Evolutionary conservation across 2,329 filamentous ascomycete species (phyloP).

Genomic region (Triangularia setosa): DNA sequence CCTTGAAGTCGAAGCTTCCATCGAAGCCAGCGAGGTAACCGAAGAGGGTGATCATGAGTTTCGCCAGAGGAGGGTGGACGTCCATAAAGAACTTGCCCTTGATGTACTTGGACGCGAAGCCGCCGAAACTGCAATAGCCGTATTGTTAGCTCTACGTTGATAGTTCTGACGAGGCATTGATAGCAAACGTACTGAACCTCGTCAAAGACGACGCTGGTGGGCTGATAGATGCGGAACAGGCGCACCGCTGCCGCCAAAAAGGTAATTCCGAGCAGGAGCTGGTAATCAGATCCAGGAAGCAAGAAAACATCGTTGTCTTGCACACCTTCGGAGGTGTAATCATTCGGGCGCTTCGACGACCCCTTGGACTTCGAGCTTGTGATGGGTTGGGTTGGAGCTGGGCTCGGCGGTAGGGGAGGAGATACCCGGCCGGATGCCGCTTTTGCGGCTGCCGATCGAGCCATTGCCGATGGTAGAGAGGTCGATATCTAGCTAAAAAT

Average conservation of each 20-base stretch:
- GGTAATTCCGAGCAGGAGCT: conserved; percentile 68
- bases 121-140: conserved; percentile 69
- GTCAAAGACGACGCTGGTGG: conserved; percentile 94
- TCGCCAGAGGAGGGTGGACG: conserved; percentile 95
- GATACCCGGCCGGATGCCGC: conserved; percentile 31
- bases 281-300: conserved; percentile 79
- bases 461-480: conserved; percentile 31
- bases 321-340: conserved; percentile 75
- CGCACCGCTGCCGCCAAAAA: conserved; percentile 74
- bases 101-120: conserved; percentile 98
- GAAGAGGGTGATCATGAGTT: conserved; percentile 91
- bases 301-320: conserved; percentile 89
- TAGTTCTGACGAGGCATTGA: neutral
- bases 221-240: conserved; percentile 93
- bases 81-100: conserved; percentile 99
- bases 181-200: conserved; percentile 85
- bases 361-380: conserved; percentile 19
- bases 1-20: conserved; percentile 97
- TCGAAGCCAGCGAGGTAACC: conserved; percentile 94
- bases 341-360: conserved; percentile 35
- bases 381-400: conserved; percentile 17
- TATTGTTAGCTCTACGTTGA: conserved; percentile 21
- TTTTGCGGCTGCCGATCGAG: conserved; percentile 36
- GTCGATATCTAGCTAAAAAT: neutral
- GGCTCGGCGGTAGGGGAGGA: conserved; percentile 18